Evolutionary conservation across 2,329 filamentous ascomycete species (phyloP), one percentile per base, ranked within the genome.

Genomic region (Rhexocercosporidium sp.): DNA sequence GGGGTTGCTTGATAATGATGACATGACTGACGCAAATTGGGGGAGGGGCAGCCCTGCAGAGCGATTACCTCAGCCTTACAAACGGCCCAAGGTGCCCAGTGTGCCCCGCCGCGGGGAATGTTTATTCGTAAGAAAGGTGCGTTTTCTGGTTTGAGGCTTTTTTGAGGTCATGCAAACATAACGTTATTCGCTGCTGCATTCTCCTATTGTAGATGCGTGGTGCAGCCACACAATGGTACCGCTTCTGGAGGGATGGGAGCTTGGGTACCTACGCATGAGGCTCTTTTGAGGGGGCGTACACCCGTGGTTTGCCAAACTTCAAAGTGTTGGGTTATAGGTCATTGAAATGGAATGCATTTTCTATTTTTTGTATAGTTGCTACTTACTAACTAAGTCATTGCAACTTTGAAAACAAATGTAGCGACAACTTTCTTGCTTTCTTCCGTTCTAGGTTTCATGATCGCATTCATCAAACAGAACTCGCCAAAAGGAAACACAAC

Each of bases 1-100:
- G 39, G 39, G 47, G 66, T n/a, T 67, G 68, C 56, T 71, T 70
- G 49, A 37, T 72, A 70, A 72, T 72, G 65, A 69, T 72, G 69
- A 71, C 68, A 29, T 41, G 60, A 67, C 39, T 59, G 63, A 44
- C 39, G 8, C 39, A 18, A 44, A 16, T 18, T 44, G n/a, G n/a
- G n/a, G n/a, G n/a, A 16, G 39, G 39, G 14, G 34, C 34, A 49
- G 20, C 64, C 20, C 62, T 65, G 61, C 47, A 44, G 11, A 29
- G 16, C 47, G 41, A 54, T 56, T 66, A 61, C 59, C 64, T 53
- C 39, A 44, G 49, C 56, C 49, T 47, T 47, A 47, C 44, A 47
- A 47, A 47, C n/a, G 20, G 3, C 39, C 39, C 39, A 14, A n/a
- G n/a, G n/a, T n/a, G 8, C 34, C 12, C 12, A 9, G 2, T 11